Conservation (phyloP, 495 filamentous ascomycete species). For the Aspergillus carlsbadensis region DNA sequence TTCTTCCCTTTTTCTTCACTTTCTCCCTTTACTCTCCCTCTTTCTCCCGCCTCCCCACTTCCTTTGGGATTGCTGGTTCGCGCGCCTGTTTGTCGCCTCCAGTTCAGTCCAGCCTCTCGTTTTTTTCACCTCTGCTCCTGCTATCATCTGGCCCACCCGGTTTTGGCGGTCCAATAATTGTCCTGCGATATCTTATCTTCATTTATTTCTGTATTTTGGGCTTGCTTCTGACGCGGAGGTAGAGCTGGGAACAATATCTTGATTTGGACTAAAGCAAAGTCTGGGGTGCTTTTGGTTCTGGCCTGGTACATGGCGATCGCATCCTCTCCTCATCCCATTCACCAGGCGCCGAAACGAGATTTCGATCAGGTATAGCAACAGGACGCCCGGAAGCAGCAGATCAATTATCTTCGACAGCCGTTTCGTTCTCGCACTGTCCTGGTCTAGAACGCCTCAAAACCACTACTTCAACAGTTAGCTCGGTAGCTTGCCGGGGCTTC, state of each 20-base stretch:
- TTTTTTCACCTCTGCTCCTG: slow-evolving; percentile 2
- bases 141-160: neutral
- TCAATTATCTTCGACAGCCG: slow-evolving; percentile 3
- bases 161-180: neutral
- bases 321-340: slow-evolving; percentile 2
- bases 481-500: slow-evolving; percentile 38
- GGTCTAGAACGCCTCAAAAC: neutral
- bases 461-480: slow-evolving; percentile 7
- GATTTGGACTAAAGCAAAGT: slow-evolving; percentile 9
- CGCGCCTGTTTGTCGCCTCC: slow-evolving; percentile 9
- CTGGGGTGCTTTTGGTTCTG: slow-evolving; percentile 11
- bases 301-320: slow-evolving; percentile 16
- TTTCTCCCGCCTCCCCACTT: neutral
- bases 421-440: neutral
- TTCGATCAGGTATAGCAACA: neutral
- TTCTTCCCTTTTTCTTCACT: slow-evolving; percentile 6
- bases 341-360: neutral
- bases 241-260: slow-evolving; percentile 7
- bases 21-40: neutral
- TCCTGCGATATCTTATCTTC: slow-evolving; percentile 10
- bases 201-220: neutral
- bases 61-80: slow-evolving; percentile 8
- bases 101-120: slow-evolving; percentile 8
- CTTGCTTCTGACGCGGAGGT: slow-evolving; percentile 12
- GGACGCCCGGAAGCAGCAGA: neutral